A percentile compares a stretch with the other conserved stretches of the same genome.
Evolutionary conservation across 305 asterid genomes (phyloP).

Genomic region (Fraxinus sp.): DNA sequence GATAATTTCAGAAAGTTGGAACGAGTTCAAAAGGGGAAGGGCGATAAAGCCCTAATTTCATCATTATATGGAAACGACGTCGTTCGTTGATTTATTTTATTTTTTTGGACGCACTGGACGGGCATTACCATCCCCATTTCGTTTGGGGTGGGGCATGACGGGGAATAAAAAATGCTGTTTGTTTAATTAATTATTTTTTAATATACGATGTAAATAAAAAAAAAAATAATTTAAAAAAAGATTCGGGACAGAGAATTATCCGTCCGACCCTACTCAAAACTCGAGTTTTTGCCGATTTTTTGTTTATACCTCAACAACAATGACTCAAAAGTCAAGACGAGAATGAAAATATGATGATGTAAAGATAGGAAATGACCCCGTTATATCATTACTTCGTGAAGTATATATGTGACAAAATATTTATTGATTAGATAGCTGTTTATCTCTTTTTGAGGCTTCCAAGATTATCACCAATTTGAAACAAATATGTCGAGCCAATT

Average conservation of each 20-base stretch:
- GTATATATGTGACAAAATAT: too few relatives aligned
- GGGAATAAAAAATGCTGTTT: neutral
- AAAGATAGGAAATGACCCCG: neutral
- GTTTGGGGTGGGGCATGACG: neutral
- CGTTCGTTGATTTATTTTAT: neutral
- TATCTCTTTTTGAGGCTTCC: neutral
- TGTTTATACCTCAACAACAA: neutral
- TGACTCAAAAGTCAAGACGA: neutral
- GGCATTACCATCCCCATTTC: too few relatives aligned
- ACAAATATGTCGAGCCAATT: neutral
- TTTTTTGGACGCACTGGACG: too few relatives aligned
- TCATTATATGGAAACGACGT: neutral
- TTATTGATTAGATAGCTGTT: neutral
- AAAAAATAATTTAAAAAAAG: too few relatives aligned
- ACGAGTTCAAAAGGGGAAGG: neutral
- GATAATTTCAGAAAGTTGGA: neutral
- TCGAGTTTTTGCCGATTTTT: neutral
- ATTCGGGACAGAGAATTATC: neutral
- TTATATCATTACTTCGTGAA: neutral
- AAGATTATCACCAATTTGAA: neutral
- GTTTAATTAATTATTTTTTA: too few relatives aligned
- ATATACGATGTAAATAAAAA: neutral
- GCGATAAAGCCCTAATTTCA: neutral
- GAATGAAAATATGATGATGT: neutral
- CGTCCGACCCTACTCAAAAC: neutral